Conservation (phyloP, 495 filamentous ascomycete genomes). For the Trichocladium uniseriatum region DNA sequence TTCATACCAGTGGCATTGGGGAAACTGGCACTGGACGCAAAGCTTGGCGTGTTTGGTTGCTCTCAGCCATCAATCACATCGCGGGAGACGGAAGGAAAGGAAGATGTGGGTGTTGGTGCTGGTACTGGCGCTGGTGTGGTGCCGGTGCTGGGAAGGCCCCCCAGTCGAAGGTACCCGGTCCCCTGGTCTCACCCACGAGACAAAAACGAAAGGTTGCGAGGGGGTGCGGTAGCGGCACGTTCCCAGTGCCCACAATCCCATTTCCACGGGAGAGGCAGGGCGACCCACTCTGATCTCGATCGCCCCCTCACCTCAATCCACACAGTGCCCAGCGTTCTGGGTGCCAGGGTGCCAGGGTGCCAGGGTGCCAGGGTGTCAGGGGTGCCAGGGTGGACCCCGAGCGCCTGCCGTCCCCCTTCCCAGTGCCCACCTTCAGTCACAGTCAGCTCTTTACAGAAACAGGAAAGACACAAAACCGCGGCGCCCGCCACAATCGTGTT, state of each 20-base stretch:
- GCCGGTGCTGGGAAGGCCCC: neutral
- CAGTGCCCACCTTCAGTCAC: neutral
- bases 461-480: conserved; percentile 18
- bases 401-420: conserved; percentile 5
- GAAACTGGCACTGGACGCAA: no score
- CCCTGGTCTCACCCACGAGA: neutral
- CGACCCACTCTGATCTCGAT: conserved; percentile 16
- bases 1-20: no score
- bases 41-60: neutral
- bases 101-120: no score
- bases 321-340: conserved; percentile 7
- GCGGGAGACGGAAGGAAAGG: neutral
- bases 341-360: no score
- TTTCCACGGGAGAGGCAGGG: conserved; percentile 15
- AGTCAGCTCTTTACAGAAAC: conserved; percentile 12
- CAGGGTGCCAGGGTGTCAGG: no score
- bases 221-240: conserved; percentile 10
- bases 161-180: conserved; percentile 9
- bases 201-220: conserved; percentile 1
- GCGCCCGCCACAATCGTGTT: conserved; percentile 6
- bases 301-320: conserved; percentile 12
- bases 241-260: conserved; percentile 18
- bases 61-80: neutral
- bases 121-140: neutral
- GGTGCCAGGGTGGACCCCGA: conserved; percentile 12